These are phyloP conservation scores for Salinomyces thailandicus DNA, from an alignment of 2,329 filamentous ascomycete genomes.

Conservation along the genomic window DNA sequence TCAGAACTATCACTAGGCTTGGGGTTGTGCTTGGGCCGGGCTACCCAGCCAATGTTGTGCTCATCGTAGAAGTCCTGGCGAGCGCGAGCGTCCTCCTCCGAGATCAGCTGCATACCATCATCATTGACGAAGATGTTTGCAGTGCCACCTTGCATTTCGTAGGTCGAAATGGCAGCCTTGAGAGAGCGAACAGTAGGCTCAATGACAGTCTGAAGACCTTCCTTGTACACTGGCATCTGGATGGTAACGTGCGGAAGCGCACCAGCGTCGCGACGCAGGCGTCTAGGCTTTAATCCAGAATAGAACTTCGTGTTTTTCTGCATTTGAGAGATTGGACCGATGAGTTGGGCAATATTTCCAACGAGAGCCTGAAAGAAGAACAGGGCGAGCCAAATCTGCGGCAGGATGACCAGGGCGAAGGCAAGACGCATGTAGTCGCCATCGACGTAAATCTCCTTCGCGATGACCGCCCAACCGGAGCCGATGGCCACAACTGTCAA, in stretches of 20 bases:
- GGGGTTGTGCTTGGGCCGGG: constrained; percentile 41
- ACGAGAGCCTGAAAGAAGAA: constrained; percentile 41
- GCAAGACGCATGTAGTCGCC: constrained; percentile 44
- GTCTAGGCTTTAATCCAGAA: constrained; percentile 32
- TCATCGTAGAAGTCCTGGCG: constrained; percentile 41
- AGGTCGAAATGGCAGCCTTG: constrained; percentile 39
- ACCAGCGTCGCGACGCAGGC: constrained; percentile 26
- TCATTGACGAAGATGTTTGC: constrained; percentile 61
- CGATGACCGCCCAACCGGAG: constrained; percentile 46
- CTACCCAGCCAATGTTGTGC: constrained; percentile 41
- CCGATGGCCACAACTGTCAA: constrained; percentile 46
- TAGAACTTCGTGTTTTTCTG: constrained; percentile 37
- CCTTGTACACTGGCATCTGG: constrained; percentile 34
- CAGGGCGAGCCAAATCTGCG: constrained; percentile 50
- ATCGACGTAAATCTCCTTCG: constrained; percentile 46
- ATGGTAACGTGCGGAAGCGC: constrained; percentile 46
- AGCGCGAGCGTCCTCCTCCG: constrained; percentile 33
- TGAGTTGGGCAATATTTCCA: constrained; percentile 31
- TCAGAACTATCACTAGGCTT: constrained; percentile 40
- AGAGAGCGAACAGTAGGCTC: constrained; percentile 29
- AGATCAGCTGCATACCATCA: constrained; percentile 55
- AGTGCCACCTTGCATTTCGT: constrained; percentile 49
- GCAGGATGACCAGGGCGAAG: constrained; percentile 42
- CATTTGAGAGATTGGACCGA: constrained; percentile 37
- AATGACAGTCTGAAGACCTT: constrained; percentile 30